Conservation (phyloP, 352 stramenopile species). For the Pythium aquatile region DNA sequence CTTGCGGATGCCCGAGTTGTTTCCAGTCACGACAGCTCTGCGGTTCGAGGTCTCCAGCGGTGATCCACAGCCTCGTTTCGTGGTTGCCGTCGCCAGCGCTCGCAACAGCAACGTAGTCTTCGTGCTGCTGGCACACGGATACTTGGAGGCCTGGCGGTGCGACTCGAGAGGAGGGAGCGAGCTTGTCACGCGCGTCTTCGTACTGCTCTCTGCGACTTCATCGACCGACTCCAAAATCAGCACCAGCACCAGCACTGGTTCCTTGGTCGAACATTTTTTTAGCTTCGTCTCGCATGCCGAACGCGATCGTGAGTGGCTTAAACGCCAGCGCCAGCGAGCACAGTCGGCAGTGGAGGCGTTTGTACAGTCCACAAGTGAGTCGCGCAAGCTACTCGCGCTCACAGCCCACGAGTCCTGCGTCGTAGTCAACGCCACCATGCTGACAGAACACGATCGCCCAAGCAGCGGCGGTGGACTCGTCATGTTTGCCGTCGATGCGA, state of each 20-base stretch:
- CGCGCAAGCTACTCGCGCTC: slow-evolving; percentile 2
- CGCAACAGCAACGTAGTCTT: background rate
- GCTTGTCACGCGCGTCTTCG: background rate
- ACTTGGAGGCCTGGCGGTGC: slow-evolving; percentile 7
- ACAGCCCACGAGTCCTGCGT: slow-evolving; percentile 11
- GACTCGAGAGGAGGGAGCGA: background rate
- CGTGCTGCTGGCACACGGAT: slow-evolving; percentile 9
- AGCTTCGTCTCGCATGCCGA: background rate
- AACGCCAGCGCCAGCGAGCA: background rate
- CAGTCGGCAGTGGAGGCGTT: slow-evolving; percentile 4
- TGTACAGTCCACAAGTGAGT: background rate
- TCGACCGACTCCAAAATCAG: background rate
- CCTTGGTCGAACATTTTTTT: slow-evolving; percentile 11
- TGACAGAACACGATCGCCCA: background rate
- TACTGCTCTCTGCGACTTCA: background rate
- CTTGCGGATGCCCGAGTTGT: background rate
- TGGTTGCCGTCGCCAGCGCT: background rate
- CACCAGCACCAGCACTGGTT: background rate
- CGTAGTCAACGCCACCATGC: slow-evolving; percentile 18
- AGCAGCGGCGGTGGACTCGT: slow-evolving; percentile 1
- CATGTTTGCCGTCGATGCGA: slow-evolving; percentile 4
- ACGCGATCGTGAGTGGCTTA: background rate
- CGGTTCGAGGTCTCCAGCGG: background rate
- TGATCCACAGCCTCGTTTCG: background rate
- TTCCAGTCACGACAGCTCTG: background rate